Evolutionary conservation across 371 early-diverging fungal species (phyloP), one percentile per base, ranked within the genome.

Genomic region (Cokeromyces recurvatus): DNA sequence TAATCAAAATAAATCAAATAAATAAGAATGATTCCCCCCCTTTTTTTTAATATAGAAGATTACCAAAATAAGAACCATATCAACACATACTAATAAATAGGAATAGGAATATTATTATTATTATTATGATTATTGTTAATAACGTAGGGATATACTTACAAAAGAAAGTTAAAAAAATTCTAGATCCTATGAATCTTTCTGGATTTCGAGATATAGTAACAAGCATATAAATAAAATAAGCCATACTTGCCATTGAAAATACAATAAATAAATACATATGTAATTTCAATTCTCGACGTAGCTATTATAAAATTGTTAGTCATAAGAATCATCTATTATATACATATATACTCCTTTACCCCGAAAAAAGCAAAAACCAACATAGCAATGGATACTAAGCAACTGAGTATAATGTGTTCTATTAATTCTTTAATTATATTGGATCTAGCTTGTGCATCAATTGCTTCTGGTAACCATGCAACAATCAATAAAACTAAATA

Each of bases 331-430:
- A n/a, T n/a, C n/a, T n/a, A n/a, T n/a, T n/a, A n/a, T n/a, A n/a
- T n/a, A 51, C 15, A 34, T 4, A 42, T n/a, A 52, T 14, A 43
- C 4, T 15, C 9, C 7, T 9, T 57, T 51, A 92, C 82, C 4
- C 87, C 91, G 62, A 83, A 90, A 38, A 88, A 79, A 11, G 91
- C 94, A 19, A 85, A 42, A 14, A 77, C 63, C 23, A 93, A 64
- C 43, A 91, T 80, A 14, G 71, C 34, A 32, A 92, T 57, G 12
- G 89, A 84, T 12, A 86, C 55, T 0, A 89, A 81, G 37, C 93
- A 71, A 31, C 90, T 83, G 7, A 85, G 78, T 22, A 91, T 71
- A 7, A 92, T 92, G 38, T 92, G 75, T 49, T 63, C 63, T 23
- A 72, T 58, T 22, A 72, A 20, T 40, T 70, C 57, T 12, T 59